Conservation (phyloP, 495 filamentous ascomycete species). For the Neurospora sp. region DNA sequence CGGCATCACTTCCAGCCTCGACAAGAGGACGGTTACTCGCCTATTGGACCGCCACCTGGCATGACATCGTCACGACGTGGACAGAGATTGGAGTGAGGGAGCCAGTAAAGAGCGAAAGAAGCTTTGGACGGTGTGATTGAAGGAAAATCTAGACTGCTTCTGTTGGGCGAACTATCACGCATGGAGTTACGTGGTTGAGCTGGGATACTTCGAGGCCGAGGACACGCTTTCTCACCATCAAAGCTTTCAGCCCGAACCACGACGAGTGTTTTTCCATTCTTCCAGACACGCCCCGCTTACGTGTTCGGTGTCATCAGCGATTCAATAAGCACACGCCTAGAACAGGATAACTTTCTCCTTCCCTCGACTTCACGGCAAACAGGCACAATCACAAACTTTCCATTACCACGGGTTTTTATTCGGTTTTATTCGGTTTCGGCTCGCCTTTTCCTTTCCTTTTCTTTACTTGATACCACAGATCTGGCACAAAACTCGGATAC, state of each 20-base stretch:
- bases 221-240: background rate
- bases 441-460: background rate
- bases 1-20: slow-evolving; percentile 27
- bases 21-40: slow-evolving; percentile 14
- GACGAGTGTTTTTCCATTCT: background rate
- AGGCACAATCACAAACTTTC: background rate
- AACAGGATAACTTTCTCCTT: background rate
- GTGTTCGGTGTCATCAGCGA: background rate
- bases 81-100: background rate
- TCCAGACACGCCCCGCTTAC: background rate
- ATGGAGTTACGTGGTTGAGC: background rate
- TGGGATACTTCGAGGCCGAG: background rate
- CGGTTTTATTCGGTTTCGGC: background rate
- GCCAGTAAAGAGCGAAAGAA: background rate
- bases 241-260: background rate
- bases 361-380: background rate
- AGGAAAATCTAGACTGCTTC: background rate
- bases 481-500: background rate
- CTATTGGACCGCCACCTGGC: slow-evolving; percentile 3
- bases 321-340: background rate
- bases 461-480: background rate
- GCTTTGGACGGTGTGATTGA: background rate
- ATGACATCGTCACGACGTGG: background rate
- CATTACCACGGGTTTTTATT: background rate
- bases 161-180: background rate